Evolutionary conservation across 2,329 filamentous ascomycete genomes (phyloP).

Genomic region (Verticillium nonalfalfae): DNA sequence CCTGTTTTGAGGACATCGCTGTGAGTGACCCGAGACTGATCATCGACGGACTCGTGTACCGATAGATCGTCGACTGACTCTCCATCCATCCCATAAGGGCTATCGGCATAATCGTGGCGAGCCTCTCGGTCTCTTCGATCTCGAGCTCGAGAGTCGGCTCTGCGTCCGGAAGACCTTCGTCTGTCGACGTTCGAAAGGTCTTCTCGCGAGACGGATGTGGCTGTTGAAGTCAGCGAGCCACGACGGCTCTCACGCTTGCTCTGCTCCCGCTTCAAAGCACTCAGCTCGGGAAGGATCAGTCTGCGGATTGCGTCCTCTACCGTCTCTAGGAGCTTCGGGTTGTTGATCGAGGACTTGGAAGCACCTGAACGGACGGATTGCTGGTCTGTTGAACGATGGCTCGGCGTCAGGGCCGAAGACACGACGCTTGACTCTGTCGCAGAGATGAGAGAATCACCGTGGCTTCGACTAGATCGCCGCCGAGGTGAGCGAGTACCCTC

Average conservation of each 20-base stretch:
- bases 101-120: slow-evolving; percentile 46
- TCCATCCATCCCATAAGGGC: slow-evolving; percentile 36
- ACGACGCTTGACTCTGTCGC: slow-evolving; percentile 47
- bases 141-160: slow-evolving; percentile 23
- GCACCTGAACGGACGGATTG: slow-evolving; percentile 43
- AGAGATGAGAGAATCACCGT: slow-evolving; percentile 46
- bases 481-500: slow-evolving; percentile 41
- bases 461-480: slow-evolving; percentile 44
- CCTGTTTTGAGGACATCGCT: slow-evolving; percentile 37
- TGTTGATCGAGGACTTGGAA: slow-evolving; percentile 74
- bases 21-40: slow-evolving; percentile 35
- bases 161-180: slow-evolving; percentile 55
- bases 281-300: slow-evolving; percentile 85
- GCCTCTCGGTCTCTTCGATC: slow-evolving; percentile 39
- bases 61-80: slow-evolving; percentile 35
- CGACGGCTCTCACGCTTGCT: slow-evolving; percentile 67
- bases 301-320: slow-evolving; percentile 90
- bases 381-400: slow-evolving; percentile 49
- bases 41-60: slow-evolving; percentile 30
- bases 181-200: slow-evolving; percentile 49
- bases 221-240: slow-evolving; percentile 56
- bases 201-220: slow-evolving; percentile 44
- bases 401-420: slow-evolving; percentile 46
- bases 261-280: slow-evolving; percentile 84
- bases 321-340: slow-evolving; percentile 82